Evolutionary conservation across 2,329 filamentous ascomycete species (phyloP), one percentile per base, ranked within the genome.

Genomic region (Fusarium newnesense): DNA sequence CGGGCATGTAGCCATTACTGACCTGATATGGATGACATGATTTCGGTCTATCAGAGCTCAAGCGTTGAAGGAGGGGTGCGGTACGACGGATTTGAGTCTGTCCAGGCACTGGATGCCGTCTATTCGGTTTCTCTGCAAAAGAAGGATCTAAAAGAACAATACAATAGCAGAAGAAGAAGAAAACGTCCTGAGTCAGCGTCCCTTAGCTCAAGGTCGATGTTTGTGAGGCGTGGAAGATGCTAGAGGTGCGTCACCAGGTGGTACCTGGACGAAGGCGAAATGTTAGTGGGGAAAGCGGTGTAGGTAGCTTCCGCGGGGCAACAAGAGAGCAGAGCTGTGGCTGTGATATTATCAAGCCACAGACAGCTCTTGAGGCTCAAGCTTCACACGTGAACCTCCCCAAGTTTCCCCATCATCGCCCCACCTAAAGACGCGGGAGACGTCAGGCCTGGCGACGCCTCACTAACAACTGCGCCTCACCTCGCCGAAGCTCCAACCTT

Each of bases 11-110:
- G 67, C 73, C 72, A 18, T 67, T 64, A 79, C 84, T 79, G 80
- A 90, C 88, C 85, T 79, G 86, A 83, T 80, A 90, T 86, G 68
- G 87, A 83, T 67, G 87, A 85, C 89, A 90, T 90, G 69, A 75
- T 83, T 77, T 59, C 70, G 73, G 57, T 36, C 60, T 56, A 65
- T 62, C 54, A 53, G 65, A 57, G 78, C 60, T 74, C 54, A 21
- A 46, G 43, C 53, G 28, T 56, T 56, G 52, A 47, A 52, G 47
- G 44, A 56, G 52, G 53, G 49, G 60, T 59, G 50, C 11, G 24
- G 44, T 47, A 30, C 39, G 60, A 49, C 44, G 18, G 40, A 44
- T 42, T 36, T n/a, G 24, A n/a, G 19, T 36, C 58, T 26, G 30
- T 39, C 43, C 39, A 44, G 26, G 21, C 53, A 34, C 28, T 47